Evolutionary conservation across 352 stramenopile species (phyloP), one percentile per base, ranked within the genome.

Genomic region (Thalassiosira sp.): DNA sequence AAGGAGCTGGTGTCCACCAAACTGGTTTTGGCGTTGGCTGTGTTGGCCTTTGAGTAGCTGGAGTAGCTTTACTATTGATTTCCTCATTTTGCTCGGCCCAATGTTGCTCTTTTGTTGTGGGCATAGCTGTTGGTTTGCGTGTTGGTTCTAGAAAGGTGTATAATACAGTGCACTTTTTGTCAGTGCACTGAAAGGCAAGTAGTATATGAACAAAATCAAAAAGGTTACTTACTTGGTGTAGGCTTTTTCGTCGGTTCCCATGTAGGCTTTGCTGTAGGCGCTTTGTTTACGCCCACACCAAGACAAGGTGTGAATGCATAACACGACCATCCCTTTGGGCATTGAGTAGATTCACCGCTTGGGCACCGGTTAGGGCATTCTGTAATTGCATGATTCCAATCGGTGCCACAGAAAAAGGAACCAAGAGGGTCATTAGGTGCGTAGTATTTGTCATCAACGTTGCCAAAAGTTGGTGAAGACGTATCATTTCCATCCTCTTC

Each of bases 331-430:
- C 15, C 53, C n/a, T 64, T 58, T 25, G 66, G 66, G 45, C 74
- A 82, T 43, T 82, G 20, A 11, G n/a, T 54, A 10, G 49, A 35
- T 71, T 82, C 74, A 28, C 74, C 74, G 20, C 18, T 62, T 52
- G 74, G 66, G 37, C 66, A 82, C n/a, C 74, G 74, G 15, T 58
- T 22, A 2, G 74, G 74, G 49, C 74, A 82, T 18, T 82, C 66
- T 13, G 74, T 78, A 16, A 82, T 82, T 6, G 74, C 74, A 57
- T 77, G 59, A 71, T 82, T 82, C 74, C 74, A 82, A 60, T 82
- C 74, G 27, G 27, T 60, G 22, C 69, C 69, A 31, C 69, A 79
- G 51, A 79, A 79, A 22, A 82, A 71, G 3, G 53, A 58, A 2
- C 62, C 64, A 62, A 42, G 20, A 27, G 73, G 65, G 42, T 82